Base-by-base conservation (phyloP, 768 basidiomycete species). In the Tulasnella sp. region DNA sequence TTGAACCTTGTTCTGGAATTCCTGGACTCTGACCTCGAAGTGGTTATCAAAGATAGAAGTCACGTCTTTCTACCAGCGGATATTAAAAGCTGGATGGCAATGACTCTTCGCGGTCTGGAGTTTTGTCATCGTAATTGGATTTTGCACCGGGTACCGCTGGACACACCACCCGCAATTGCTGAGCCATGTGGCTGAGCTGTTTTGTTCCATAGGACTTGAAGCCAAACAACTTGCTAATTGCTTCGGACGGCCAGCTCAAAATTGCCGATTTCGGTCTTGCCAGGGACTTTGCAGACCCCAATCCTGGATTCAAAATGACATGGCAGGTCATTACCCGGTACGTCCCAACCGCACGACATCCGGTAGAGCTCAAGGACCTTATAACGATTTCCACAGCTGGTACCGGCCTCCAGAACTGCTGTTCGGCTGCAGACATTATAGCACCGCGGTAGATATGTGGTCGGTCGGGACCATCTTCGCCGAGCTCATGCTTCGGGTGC, bases 231-330 rank as follows among this genome's bases (percentile, higher is more conserved):
- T 89, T 99, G 87, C 92, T 99, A 84, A 94, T 99, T 81, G 91
- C 96, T 0, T 90, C 94, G 0, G 91, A 95, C 76, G 98, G 98
- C 0, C 92, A 94, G 77, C 92, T 99, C 82, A 99, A 99, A 87
- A 90, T 99, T 73, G 98, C 98, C 18, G 98, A 99, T 91, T 99
- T 99, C 85, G 98, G 98, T 90, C 90, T 99, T 11, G 98, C 98
- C 37, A 88, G 98, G 80, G 98, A 99, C 87, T 97, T 94, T 85
- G 95, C 94, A 22, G 98, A 99, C 83, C 96, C 97, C 37, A 94
- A 93, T 4, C 40, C 79, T 24, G 41, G 28, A 16, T 93, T 93
- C 84, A 96, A 96, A 86, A 99, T 99, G 98, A 98, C 98, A 0
- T 95, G 93, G 83, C 96, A 98, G 84, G 97, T 99, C 81, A 98